Conservation (phyloP, 345 rosid species). For the Salix suchowensis region DNA sequence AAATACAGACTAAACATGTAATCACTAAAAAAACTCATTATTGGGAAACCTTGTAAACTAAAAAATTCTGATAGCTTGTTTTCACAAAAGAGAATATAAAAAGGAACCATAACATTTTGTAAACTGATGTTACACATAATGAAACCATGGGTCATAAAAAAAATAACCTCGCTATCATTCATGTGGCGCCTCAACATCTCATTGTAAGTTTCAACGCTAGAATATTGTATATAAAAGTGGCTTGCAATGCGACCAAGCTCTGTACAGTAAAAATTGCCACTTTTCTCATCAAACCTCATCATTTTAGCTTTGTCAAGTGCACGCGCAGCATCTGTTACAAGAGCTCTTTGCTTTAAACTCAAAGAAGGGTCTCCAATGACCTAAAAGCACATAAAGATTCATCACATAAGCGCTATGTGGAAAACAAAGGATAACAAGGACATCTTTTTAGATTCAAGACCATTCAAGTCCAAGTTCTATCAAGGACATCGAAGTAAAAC, state of each 20-base stretch:
- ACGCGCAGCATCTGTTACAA: conserved; percentile 94
- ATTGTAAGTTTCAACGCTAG: conserved; percentile 96
- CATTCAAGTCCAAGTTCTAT: neutral
- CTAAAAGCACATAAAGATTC: conserved; percentile 30
- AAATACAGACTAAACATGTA: neutral
- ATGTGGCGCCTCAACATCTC: conserved; percentile 88
- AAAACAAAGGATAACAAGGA: neutral
- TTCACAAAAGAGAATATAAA: neutral
- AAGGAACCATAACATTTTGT: conserved; percentile 14
- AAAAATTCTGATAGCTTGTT: neutral
- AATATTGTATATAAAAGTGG: conserved; percentile 94
- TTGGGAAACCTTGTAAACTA: neutral
- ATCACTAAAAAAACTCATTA: neutral
- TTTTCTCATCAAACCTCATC: conserved; percentile 99
- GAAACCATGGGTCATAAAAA: neutral
- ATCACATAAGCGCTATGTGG: neutral
- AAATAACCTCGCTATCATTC: conserved; percentile 86
- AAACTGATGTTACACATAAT: conserved; percentile 7
- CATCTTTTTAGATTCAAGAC: conserved; percentile 4
- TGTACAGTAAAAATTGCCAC: conserved; percentile 94
- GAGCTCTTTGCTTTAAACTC: conserved; percentile 76
- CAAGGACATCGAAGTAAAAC: neutral
- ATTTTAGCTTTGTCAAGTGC: conserved; percentile 95
- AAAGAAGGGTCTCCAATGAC: conserved; percentile 86
- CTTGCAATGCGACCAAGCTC: conserved; percentile 99